phyloP scores from a whole-genome alignment of 805 yeast genomes.

The Lipomyces yamadae region DNA sequence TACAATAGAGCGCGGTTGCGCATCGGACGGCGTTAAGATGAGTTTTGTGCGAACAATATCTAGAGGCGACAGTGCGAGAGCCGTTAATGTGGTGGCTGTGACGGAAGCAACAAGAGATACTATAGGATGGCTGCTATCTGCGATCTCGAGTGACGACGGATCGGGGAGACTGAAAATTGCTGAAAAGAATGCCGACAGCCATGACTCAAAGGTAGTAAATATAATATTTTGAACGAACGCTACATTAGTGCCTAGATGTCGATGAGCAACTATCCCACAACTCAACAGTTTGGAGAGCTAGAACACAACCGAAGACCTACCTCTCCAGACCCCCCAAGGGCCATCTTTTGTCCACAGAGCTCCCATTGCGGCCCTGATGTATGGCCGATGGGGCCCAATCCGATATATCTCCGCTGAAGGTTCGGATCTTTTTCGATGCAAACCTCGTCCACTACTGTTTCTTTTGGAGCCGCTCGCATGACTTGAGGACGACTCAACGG shows the following conservation, averaged over 20 bases:
- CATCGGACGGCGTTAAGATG: slow-evolving; percentile 67
- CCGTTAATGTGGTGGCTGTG: slow-evolving; percentile 72
- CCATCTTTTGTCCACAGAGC: slow-evolving; percentile 67
- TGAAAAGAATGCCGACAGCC: slow-evolving; percentile 88
- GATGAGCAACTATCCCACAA: slow-evolving; percentile 63
- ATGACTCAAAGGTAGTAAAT: slow-evolving; percentile 78
- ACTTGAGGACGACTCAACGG: background rate
- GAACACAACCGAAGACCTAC: slow-evolving; percentile 45
- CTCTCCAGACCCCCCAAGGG: slow-evolving; percentile 64
- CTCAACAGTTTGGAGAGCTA: slow-evolving; percentile 42
- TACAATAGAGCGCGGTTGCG: slow-evolving; percentile 66
- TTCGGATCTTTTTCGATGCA: slow-evolving; percentile 12
- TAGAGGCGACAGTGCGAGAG: slow-evolving; percentile 74
- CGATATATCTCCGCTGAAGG: slow-evolving; percentile 27
- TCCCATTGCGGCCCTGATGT: slow-evolving; percentile 47
- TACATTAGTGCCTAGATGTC: slow-evolving; percentile 67
- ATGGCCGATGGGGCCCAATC: slow-evolving; percentile 41
- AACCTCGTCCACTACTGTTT: background rate
- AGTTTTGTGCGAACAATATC: slow-evolving; percentile 80
- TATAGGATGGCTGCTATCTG: slow-evolving; percentile 78
- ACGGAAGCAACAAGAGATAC: slow-evolving; percentile 70
- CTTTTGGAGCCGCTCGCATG: slow-evolving; percentile 1
- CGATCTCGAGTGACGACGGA: slow-evolving; percentile 80
- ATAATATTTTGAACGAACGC: slow-evolving; percentile 78
- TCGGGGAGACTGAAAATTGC: slow-evolving; percentile 85